Evolutionary conservation across 345 rosid species (phyloP).

Genomic region (Mangifera indica): DNA sequence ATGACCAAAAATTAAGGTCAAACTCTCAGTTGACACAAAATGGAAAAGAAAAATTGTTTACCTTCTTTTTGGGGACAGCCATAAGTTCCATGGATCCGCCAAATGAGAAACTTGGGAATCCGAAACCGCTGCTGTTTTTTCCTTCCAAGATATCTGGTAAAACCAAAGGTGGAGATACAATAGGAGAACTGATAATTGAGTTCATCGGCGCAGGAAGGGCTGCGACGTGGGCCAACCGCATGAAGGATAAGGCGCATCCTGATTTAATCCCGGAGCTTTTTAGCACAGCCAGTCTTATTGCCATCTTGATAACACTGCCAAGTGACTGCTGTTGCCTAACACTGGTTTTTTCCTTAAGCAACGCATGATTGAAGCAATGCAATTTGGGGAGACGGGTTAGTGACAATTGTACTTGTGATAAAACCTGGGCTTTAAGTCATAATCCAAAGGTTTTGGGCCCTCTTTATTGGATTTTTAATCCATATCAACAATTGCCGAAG

Average conservation of each 20-base stretch:
- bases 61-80: constrained; percentile 92
- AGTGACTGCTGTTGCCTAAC: background rate
- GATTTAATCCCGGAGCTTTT: constrained; percentile 35
- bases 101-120: constrained; percentile 42
- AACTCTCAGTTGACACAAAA: background rate
- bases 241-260: constrained; percentile 21
- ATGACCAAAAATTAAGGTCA: too few relatives aligned
- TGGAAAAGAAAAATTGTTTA: background rate
- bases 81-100: constrained; percentile 81
- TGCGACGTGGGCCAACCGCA: constrained; percentile 40
- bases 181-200: constrained; percentile 27
- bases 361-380: too few relatives aligned
- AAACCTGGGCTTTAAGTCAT: too few relatives aligned
- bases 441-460: too few relatives aligned
- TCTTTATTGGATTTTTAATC: too few relatives aligned
- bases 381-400: too few relatives aligned
- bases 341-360: too few relatives aligned
- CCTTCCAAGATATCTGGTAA: constrained; percentile 43
- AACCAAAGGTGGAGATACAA: constrained; percentile 29
- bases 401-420: too few relatives aligned
- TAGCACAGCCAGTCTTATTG: constrained; percentile 46
- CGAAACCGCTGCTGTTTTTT: constrained; percentile 26
- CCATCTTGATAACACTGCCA: constrained; percentile 34
- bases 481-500: too few relatives aligned
- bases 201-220: constrained; percentile 48